phyloP scores from a whole-genome alignment of 2,329 filamentous ascomycete species.

The Pseudogymnoascus destructans region DNA sequence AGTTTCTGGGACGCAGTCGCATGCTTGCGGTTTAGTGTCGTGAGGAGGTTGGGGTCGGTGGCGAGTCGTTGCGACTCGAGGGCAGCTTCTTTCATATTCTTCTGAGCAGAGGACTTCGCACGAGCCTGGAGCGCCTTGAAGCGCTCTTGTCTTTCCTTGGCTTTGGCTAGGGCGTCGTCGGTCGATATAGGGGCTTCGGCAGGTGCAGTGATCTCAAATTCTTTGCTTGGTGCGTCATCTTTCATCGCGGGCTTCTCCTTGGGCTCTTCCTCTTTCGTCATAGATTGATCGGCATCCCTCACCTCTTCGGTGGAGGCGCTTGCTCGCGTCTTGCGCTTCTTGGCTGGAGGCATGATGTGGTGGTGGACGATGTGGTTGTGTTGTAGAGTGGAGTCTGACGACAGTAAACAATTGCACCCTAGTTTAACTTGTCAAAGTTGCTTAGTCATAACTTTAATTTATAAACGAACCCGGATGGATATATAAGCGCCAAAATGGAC shows the following conservation, averaged over 20 bases:
- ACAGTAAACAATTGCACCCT: slow-evolving; percentile 17
- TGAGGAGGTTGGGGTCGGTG: slow-evolving; percentile 64
- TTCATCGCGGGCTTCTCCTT: neutral
- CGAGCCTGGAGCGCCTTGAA: slow-evolving; percentile 82
- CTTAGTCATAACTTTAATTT: slow-evolving; percentile 5
- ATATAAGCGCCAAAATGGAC: neutral
- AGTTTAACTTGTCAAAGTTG: slow-evolving; percentile 14
- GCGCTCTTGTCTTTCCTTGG: slow-evolving; percentile 58
- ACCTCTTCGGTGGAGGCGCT: slow-evolving; percentile 17
- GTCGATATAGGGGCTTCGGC: slow-evolving; percentile 10
- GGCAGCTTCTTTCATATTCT: slow-evolving; percentile 73
- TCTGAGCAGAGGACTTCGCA: slow-evolving; percentile 56
- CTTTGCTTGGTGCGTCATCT: slow-evolving; percentile 5
- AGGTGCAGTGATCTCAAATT: slow-evolving; percentile 10
- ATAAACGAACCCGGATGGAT: slow-evolving; percentile 6
- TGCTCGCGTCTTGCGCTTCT: slow-evolving; percentile 33
- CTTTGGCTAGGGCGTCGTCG: slow-evolving; percentile 31
- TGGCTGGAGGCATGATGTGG: slow-evolving; percentile 31
- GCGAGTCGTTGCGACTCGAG: slow-evolving; percentile 69
- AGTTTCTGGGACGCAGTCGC: slow-evolving; percentile 86
- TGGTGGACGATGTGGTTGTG: slow-evolving; percentile 8
- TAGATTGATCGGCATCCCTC: slow-evolving; percentile 4
- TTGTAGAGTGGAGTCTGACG: slow-evolving; percentile 1
- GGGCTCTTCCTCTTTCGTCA: neutral
- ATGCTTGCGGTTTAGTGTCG: slow-evolving; percentile 69